Conservation (phyloP, 2,329 filamentous ascomycete genomes). For the Microdochium bolleyi region DNA sequence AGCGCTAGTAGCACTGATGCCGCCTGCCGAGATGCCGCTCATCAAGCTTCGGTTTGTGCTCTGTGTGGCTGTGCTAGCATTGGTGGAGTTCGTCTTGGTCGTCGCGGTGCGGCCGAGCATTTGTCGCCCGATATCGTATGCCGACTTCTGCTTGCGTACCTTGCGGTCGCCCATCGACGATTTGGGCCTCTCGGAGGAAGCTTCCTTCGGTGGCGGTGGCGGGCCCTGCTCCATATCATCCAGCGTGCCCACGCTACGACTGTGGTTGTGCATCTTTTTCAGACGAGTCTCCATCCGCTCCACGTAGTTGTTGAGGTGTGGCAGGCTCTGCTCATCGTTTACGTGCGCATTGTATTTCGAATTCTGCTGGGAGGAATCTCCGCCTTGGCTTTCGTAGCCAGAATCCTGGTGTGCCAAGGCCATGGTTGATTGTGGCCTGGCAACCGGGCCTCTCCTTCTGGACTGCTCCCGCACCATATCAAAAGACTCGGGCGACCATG, state of each 20-base stretch:
- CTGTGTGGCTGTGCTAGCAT: slow-evolving; percentile 61
- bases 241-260: slow-evolving; percentile 28
- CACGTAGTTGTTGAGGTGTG: slow-evolving; percentile 78
- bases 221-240: slow-evolving; percentile 41
- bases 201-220: slow-evolving; percentile 37
- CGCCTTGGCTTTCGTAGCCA: slow-evolving; percentile 51
- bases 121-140: slow-evolving; percentile 66
- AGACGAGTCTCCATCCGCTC: slow-evolving; percentile 85
- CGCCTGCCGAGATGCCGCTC: slow-evolving; percentile 87
- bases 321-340: slow-evolving; percentile 47
- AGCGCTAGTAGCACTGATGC: slow-evolving; percentile 89
- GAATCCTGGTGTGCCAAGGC: slow-evolving; percentile 58
- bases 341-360: slow-evolving; percentile 30
- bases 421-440: slow-evolving; percentile 63
- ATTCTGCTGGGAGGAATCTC: slow-evolving; percentile 41
- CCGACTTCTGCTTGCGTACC: slow-evolving; percentile 61
- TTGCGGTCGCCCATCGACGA: slow-evolving; percentile 44
- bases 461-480: slow-evolving; percentile 43
- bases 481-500: slow-evolving; percentile 91
- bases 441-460: slow-evolving; percentile 19
- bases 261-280: slow-evolving; percentile 60
- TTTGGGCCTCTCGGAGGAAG: slow-evolving; percentile 45
- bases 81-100: slow-evolving; percentile 73
- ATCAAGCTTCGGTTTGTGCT: slow-evolving; percentile 81
- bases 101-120: slow-evolving; percentile 74